Evolutionary conservation across 257 asterid genomes (phyloP), one percentile per base, ranked within the genome.

Genomic region (Nicotiana noctiflora): DNA sequence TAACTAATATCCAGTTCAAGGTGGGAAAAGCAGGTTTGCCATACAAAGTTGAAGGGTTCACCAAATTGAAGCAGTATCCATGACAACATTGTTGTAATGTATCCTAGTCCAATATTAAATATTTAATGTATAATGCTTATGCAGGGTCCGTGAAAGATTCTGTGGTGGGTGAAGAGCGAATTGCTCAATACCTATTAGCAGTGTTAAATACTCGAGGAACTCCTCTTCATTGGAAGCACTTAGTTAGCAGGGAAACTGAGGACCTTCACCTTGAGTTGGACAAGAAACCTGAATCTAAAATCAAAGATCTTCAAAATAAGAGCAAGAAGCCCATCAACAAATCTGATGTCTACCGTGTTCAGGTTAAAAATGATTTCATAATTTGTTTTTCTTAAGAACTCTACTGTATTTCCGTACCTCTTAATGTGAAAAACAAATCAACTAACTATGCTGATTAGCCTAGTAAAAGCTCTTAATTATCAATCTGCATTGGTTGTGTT

Each of bases 71-170:
- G 57, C 60, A 72, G 40, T 34, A 49, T 72, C 37, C 13, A 6
- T 13, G 61, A 72, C 15, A 6, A 14, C 2, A 5, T n/a, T 7
- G 15, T 23, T 46, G 60, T 70, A 8, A 70, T 70, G 23, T 49
- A 3, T 74, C 25, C 61, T 0, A 12, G 61, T 23, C 5, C 40
- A 0, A 74, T 74, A 19, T 46, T 74, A 6, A 40, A 9, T 14
- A n/a, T 74, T 49, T 74, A 56, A 1, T 14, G 0, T 7, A 49
- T 51, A 40, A 51, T 74, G 78, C 78, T 67, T 68, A 29, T 83
- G 88, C 88, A 95, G 99, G 99, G 83, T 95, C 97, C 5, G 97
- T 95, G 56, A 95, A 95, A 91, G 99, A 95, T 82, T 92, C 97
- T 10, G 93, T 91, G 17, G 98, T 95, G 72, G 99, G 99, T 52